Conservation (phyloP, 768 basidiomycete species). For the Amanita pallidorosea region DNA sequence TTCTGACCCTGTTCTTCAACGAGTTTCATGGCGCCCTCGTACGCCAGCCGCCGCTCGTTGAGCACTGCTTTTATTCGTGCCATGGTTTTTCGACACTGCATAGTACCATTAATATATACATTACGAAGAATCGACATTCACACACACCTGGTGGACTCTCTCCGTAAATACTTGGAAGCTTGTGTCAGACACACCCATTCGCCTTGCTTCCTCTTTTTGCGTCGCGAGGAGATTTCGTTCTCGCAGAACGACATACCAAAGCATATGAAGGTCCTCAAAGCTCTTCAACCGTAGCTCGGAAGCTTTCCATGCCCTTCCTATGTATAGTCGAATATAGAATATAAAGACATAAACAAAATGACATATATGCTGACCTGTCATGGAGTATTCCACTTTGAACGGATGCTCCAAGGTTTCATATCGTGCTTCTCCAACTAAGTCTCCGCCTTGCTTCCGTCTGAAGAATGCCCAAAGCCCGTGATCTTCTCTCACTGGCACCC, state of each 20-base stretch:
- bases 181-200: constrained; percentile 36
- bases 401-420: constrained; percentile 39
- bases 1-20: constrained; percentile 23
- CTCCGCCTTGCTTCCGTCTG: constrained; percentile 38
- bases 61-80: constrained; percentile 91
- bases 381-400: neutral
- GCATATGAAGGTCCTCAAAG: constrained; percentile 85
- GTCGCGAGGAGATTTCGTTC: constrained; percentile 89
- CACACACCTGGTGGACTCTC: constrained; percentile 38
- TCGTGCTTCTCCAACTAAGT: constrained; percentile 32
- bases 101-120: neutral
- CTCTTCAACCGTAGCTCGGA: constrained; percentile 82
- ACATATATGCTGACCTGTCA: neutral
- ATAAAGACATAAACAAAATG: neutral
- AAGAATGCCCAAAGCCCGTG: constrained; percentile 79
- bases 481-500: constrained; percentile 33
- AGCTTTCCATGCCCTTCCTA: constrained; percentile 84
- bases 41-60: constrained; percentile 82
- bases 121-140: constrained; percentile 1
- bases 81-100: constrained; percentile 87
- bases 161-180: constrained; percentile 19
- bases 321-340: constrained; percentile 1
- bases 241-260: constrained; percentile 87
- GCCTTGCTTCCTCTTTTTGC: constrained; percentile 68
- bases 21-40: constrained; percentile 54